Evolutionary conservation across 495 filamentous ascomycete species (phyloP).

Genomic region (Aspergillus biplanus): DNA sequence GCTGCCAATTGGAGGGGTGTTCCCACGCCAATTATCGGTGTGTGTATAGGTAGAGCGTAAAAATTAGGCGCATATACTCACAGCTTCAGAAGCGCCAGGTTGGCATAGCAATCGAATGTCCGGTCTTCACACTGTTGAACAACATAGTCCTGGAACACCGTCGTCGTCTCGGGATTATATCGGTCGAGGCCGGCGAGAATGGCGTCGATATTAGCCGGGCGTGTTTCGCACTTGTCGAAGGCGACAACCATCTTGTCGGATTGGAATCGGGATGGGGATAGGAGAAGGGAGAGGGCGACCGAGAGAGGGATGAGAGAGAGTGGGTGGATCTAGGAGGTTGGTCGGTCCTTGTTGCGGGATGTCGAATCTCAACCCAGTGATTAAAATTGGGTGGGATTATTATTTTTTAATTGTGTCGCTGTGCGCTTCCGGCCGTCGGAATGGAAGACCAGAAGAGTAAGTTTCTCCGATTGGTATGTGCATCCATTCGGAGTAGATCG

Average conservation of each 20-base stretch:
- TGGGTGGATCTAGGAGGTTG: conserved; percentile 27
- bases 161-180: conserved; percentile 97
- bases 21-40: conserved; percentile 2
- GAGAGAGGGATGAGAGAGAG: conserved; percentile 17
- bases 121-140: conserved; percentile 91
- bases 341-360: conserved; percentile 18
- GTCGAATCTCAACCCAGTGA: conserved; percentile 19
- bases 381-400: conserved; percentile 41
- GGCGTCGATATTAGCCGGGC: conserved; percentile 85
- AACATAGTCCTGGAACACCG: conserved; percentile 93
- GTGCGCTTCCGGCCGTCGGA: conserved; percentile 23
- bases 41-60: conserved; percentile 1
- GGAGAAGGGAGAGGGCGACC: conserved; percentile 8
- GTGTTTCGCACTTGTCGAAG: conserved; percentile 60
- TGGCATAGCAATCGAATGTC: conserved; percentile 94
- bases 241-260: conserved; percentile 51
- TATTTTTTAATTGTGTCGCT: conserved; percentile 47
- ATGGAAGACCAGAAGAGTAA: conserved; percentile 25
- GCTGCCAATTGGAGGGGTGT: neutral
- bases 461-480: conserved; percentile 31
- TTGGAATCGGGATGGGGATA: neutral
- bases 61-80: conserved; percentile 57
- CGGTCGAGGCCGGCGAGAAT: conserved; percentile 94
- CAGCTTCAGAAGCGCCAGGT: conserved; percentile 95
- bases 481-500: neutral